Evolutionary conservation across 306 rosid genomes (phyloP).

Genomic region (Boehmeria nivea): DNA sequence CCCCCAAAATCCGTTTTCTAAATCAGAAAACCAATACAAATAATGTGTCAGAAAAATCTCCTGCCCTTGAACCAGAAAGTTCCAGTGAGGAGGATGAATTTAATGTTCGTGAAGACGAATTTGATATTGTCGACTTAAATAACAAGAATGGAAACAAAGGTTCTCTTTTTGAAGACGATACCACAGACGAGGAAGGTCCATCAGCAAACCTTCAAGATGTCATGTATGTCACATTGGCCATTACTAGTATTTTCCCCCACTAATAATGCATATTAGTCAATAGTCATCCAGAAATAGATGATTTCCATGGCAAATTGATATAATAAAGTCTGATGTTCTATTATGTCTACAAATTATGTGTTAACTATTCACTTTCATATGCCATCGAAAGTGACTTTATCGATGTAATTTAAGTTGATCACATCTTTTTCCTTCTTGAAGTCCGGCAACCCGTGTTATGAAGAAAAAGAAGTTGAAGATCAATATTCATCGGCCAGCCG

Average conservation of each 20-base stretch:
- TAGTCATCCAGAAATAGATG: too few species aligned
- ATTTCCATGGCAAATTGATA: too few species aligned
- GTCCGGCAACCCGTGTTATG: slow-evolving; percentile 47
- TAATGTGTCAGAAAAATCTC: slow-evolving; percentile 20
- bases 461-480: slow-evolving; percentile 89
- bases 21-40: slow-evolving; percentile 51
- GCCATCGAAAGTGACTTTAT: not conserved
- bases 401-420: slow-evolving; percentile 6
- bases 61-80: slow-evolving; percentile 33
- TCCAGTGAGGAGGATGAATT: slow-evolving; percentile 30
- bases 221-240: slow-evolving; percentile 30
- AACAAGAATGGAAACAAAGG: slow-evolving; percentile 33
- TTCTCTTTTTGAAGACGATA: slow-evolving; percentile 31
- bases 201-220: slow-evolving; percentile 10
- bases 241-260: not conserved
- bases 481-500: slow-evolving; percentile 67
- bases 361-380: not conserved
- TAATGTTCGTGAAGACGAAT: slow-evolving; percentile 36
- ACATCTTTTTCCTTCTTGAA: slow-evolving; percentile 23
- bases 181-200: slow-evolving; percentile 24
- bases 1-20: slow-evolving; percentile 69
- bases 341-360: too few species aligned
- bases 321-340: too few species aligned
- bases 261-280: too few species aligned
- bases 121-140: slow-evolving; percentile 30